Percentiles rank a stretch among this genome's conserved stretches.
Conservation (phyloP, 352 stramenopile genomes). For the Sclerospora graminicola region DNA sequence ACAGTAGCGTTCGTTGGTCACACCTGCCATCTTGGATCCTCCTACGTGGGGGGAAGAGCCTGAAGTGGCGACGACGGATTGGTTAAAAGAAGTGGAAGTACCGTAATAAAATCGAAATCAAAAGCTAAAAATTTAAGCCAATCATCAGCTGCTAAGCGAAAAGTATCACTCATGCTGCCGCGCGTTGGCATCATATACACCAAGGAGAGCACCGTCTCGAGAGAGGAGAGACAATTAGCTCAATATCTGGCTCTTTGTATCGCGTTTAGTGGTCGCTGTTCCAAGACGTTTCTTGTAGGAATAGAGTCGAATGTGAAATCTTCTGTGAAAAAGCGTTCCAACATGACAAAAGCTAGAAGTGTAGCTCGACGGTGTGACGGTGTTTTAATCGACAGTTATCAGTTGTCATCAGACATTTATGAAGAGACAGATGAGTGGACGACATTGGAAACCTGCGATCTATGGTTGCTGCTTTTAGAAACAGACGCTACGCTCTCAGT, state of each 20-base stretch:
- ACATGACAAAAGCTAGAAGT: neutral
- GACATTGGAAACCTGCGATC: slow-evolving; percentile 32
- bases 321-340: neutral
- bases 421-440: slow-evolving; percentile 30
- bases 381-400: slow-evolving; percentile 22
- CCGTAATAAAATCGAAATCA: too few species aligned
- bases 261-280: slow-evolving; percentile 34
- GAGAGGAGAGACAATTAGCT: slow-evolving; percentile 50
- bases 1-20: slow-evolving; percentile 84
- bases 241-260: slow-evolving; percentile 52
- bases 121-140: neutral
- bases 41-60: slow-evolving; percentile 9
- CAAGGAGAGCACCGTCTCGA: slow-evolving; percentile 26
- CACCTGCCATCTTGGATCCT: slow-evolving; percentile 37
- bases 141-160: neutral
- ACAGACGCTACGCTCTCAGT: slow-evolving; percentile 24
- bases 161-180: slow-evolving; percentile 10
- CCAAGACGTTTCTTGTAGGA: slow-evolving; percentile 36
- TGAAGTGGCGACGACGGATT: slow-evolving; percentile 12
- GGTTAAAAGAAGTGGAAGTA: slow-evolving; percentile 7
- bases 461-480: slow-evolving; percentile 60
- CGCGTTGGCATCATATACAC: slow-evolving; percentile 52
- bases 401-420: slow-evolving; percentile 20
- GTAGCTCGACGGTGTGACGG: slow-evolving; percentile 39
- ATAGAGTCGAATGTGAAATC: slow-evolving; percentile 5